These are phyloP conservation scores for Aspergillus ostianus DNA, from an alignment of 495 filamentous ascomycete genomes.

Conservation along the genomic window DNA sequence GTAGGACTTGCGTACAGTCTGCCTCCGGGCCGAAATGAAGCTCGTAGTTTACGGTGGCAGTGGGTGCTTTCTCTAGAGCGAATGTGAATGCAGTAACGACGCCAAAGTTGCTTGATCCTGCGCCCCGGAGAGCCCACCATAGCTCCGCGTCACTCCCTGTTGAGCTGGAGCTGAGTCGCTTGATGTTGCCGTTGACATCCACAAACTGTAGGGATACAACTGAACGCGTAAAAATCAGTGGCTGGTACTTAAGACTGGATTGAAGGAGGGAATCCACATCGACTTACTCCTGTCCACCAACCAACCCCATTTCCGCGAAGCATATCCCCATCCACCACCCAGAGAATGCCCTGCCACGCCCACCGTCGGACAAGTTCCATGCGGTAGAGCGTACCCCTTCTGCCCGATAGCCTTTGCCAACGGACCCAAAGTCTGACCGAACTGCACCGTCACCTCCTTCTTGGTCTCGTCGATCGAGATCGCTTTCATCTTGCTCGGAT, in stretches of 20 bases:
- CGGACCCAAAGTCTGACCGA: conserved; percentile 6
- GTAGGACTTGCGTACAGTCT: conserved; percentile 5
- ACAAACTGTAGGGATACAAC: conserved; percentile 5
- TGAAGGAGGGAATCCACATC: background rate
- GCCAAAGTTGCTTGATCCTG: conserved; percentile 7
- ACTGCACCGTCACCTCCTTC: conserved; percentile 6
- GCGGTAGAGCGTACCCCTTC: conserved; percentile 6
- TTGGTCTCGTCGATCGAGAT: background rate
- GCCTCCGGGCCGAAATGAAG: conserved; percentile 1
- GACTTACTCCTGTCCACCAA: conserved; percentile 5
- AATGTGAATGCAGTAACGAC: conserved; percentile 6
- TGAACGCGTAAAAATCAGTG: background rate
- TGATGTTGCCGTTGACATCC: conserved; percentile 3
- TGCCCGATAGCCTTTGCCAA: conserved; percentile 1
- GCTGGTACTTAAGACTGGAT: background rate
- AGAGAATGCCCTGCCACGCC: conserved; percentile 4
- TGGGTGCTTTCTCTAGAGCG: background rate
- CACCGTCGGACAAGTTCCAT: conserved; percentile 8
- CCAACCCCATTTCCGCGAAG: conserved; percentile 7
- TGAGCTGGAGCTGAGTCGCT: conserved; percentile 1
- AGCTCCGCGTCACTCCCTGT: background rate
- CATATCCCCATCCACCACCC: conserved; percentile 7
- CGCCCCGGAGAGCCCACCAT: conserved; percentile 5
- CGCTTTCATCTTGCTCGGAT: conserved; percentile 1
- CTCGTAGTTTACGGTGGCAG: conserved; percentile 4